Evolutionary conservation across 2,329 filamentous ascomycete species (phyloP).

Genomic region (Ophioceras dolichostomum): DNA sequence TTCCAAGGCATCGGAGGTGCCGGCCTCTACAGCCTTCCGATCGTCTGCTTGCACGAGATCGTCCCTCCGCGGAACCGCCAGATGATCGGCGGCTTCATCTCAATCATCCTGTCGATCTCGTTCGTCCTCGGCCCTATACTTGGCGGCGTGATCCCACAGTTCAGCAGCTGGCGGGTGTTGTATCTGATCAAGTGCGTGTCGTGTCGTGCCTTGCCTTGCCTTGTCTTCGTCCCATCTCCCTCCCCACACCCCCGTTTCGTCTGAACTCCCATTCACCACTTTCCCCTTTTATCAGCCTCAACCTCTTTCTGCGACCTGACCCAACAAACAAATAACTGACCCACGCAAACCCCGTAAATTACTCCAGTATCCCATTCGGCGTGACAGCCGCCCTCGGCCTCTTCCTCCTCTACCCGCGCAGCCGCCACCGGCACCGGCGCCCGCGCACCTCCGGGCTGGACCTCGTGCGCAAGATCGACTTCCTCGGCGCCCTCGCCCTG

Average conservation of each 20-base stretch:
- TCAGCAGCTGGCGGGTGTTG: slow-evolving; percentile 43
- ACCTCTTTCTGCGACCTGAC: too few species aligned
- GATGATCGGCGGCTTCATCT: slow-evolving; percentile 41
- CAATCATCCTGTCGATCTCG: slow-evolving; percentile 41
- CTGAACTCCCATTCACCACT: background rate
- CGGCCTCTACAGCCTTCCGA: slow-evolving; percentile 47
- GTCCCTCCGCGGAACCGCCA: slow-evolving; percentile 39
- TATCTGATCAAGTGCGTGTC: slow-evolving; percentile 48
- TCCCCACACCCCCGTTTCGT: slow-evolving; percentile 2
- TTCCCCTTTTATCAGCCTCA: too few species aligned
- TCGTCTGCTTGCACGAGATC: slow-evolving; percentile 44
- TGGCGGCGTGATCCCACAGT: slow-evolving; percentile 41
- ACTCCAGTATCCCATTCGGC: slow-evolving; percentile 34
- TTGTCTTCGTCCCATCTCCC: background rate
- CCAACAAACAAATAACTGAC: too few species aligned
- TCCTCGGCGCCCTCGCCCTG: slow-evolving; percentile 22
- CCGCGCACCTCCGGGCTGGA: slow-evolving; percentile 1
- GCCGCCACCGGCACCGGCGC: background rate
- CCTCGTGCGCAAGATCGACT: slow-evolving; percentile 7
- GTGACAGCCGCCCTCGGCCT: slow-evolving; percentile 31
- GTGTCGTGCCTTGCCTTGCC: background rate
- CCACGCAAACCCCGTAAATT: too few species aligned
- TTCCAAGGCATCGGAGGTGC: slow-evolving; percentile 50
- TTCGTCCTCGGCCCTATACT: slow-evolving; percentile 47
- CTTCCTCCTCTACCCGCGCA: slow-evolving; percentile 18